phyloP scores from a whole-genome alignment of 2,329 filamentous ascomycete genomes.

The Talaromyces atroroseus region DNA sequence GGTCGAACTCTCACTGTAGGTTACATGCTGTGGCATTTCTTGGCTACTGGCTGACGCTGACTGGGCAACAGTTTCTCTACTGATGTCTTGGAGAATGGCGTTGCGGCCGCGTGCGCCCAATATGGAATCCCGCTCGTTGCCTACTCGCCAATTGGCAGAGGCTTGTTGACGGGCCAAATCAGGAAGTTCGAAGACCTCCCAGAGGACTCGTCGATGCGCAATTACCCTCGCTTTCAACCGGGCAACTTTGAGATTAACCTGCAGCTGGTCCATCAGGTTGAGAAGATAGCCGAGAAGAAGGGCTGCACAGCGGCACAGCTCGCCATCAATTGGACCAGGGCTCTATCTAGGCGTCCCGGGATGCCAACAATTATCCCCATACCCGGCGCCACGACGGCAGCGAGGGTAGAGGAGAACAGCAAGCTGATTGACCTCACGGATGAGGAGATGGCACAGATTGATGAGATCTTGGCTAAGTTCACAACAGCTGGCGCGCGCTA shows the following conservation, averaged over 20 bases:
- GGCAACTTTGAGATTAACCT: conserved; percentile 49
- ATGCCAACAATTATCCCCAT: conserved; percentile 40
- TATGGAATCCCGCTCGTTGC: conserved; percentile 53
- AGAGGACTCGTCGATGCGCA: conserved; percentile 40
- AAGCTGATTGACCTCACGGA: conserved; percentile 39
- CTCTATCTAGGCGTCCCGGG: conserved; percentile 26
- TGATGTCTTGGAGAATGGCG: conserved; percentile 5
- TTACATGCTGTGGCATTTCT: neutral
- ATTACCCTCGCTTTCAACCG: conserved; percentile 46
- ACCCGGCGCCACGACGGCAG: conserved; percentile 35
- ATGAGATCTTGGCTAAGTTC: conserved; percentile 12
- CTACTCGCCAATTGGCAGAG: conserved; percentile 57
- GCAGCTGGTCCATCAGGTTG: conserved; percentile 43
- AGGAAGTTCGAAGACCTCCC: conserved; percentile 44
- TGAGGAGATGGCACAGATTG: conserved; percentile 29
- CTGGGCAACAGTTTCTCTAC: neutral
- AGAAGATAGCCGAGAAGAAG: conserved; percentile 41
- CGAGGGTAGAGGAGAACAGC: conserved; percentile 38
- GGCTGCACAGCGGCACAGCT: conserved; percentile 42
- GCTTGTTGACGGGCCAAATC: conserved; percentile 50
- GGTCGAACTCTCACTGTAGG: conserved; percentile 3
- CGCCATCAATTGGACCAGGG: conserved; percentile 41
- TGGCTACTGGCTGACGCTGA: neutral
- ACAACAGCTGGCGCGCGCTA: conserved; percentile 12
- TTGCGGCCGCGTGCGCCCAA: conserved; percentile 1